Evolutionary conservation across 2,329 filamentous ascomycete species (phyloP), one percentile per base, ranked within the genome.

Genomic region (Endocalyx cinctus): DNA sequence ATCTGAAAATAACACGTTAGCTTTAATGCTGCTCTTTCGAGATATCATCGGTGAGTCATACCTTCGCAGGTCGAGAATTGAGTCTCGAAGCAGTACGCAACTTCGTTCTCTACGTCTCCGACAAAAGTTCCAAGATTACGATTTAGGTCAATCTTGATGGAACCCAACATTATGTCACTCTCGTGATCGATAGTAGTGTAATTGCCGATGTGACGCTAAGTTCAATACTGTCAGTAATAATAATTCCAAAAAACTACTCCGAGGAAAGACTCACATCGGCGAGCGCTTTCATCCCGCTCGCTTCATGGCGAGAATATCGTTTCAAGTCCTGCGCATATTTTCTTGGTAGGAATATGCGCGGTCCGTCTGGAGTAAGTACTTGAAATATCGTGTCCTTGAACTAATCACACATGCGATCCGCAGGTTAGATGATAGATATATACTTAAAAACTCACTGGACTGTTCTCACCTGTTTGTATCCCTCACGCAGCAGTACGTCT

Each of bases 151-250:
- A 53, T 51, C 35, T 53, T 52, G 34, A 53, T 52, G 1, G 49
- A 41, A 5, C 48, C 47, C 5, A 53, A 29, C 48, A 53, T 53
- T 10, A 52, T 43, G 23, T 53, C 49, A 31, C 49, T 53, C 28
- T 53, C 50, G 23, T 53, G 50, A 23, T 50, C 47, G n/a, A 53
- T 53, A 5, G 47, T 53, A 10, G 50, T 53, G 16, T 52, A 53
- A 17, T 51, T 40, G 4, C 50, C 50, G 17, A 53, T 45, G 31
- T 50, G 49, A 17, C 50, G 47, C 49, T 53, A 17, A 14, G n/a
- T n/a, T n/a, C n/a, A n/a, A 14, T 3, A 17, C 17, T 10, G 19
- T 40, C 12, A 41, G 18, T 32, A 19, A 35, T 33, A 16, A 7
- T 26, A 5, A 2, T n/a, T 5, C 5, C 7, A 29, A 13, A 22